Percentiles rank a stretch among this genome's conserved stretches.
These are phyloP conservation scores for Colletotrichum lindemuthianum DNA, from an alignment of 2,329 filamentous ascomycete genomes.

Conservation along the genomic window DNA sequence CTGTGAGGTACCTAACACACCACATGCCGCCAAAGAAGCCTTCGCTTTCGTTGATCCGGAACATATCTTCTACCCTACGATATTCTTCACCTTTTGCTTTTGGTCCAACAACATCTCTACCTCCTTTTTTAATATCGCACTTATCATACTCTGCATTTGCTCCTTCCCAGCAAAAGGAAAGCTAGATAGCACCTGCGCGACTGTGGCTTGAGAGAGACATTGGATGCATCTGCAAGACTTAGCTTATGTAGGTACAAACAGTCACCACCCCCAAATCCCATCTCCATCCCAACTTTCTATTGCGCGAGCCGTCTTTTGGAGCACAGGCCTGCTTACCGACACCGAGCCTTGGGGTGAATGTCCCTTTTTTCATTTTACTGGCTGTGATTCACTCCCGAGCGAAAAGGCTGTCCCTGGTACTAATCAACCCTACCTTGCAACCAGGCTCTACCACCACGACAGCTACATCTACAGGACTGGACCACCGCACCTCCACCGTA, in stretches of 20 bases:
- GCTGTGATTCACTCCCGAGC: neutral
- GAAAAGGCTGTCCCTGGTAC: conserved; percentile 4
- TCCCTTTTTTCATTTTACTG: neutral
- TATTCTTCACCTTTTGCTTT: too few relatives aligned
- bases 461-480: neutral
- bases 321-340: neutral
- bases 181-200: too few relatives aligned
- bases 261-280: neutral
- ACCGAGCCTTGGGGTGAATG: neutral
- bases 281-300: conserved; percentile 7
- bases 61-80: too few relatives aligned
- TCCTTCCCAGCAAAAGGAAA: too few relatives aligned
- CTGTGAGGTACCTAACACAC: too few relatives aligned
- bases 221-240: conserved; percentile 1
- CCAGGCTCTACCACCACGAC: conserved; percentile 15
- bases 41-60: too few relatives aligned
- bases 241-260: conserved; percentile 22
- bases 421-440: neutral
- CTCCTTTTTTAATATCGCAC: too few relatives aligned
- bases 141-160: too few relatives aligned
- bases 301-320: conserved; percentile 6
- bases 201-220: too few relatives aligned
- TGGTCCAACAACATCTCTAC: too few relatives aligned
- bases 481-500: neutral
- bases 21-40: too few relatives aligned